phyloP scores from a whole-genome alignment of 2,329 filamentous ascomycete species.

The Rugonectria rugulosa region DNA sequence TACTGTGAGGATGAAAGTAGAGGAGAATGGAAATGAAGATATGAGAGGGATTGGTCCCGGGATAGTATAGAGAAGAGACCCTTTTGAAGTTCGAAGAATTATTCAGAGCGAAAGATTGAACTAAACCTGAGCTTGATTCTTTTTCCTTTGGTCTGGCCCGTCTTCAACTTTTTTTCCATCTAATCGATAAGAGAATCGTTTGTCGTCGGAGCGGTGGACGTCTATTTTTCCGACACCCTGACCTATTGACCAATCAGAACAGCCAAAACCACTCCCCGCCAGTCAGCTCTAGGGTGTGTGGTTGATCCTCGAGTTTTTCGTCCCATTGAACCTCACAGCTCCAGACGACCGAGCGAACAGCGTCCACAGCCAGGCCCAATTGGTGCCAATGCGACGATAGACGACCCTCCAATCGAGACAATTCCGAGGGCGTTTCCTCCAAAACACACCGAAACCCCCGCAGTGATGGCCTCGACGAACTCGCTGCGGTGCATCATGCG shows the following conservation, averaged over 20 bases:
- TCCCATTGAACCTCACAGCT: constrained; percentile 36
- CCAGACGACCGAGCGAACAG: constrained; percentile 33
- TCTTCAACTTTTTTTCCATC: constrained; percentile 35
- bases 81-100: too few species aligned
- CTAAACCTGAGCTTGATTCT: constrained; percentile 18
- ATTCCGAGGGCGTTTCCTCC: constrained; percentile 15
- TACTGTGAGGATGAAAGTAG: not conserved
- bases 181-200: constrained; percentile 35
- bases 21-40: too few species aligned
- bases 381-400: constrained; percentile 40
- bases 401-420: constrained; percentile 5
- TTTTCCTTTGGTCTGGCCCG: constrained; percentile 15
- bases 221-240: constrained; percentile 34
- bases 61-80: too few species aligned
- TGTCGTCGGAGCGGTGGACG: constrained; percentile 36
- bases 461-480: constrained; percentile 49
- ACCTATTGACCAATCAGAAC: constrained; percentile 27
- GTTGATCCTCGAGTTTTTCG: constrained; percentile 42
- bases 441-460: constrained; percentile 5
- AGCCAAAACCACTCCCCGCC: constrained; percentile 10
- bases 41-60: too few species aligned
- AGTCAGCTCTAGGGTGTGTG: constrained; percentile 31
- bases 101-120: too few species aligned
- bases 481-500: constrained; percentile 53
- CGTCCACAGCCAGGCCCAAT: constrained; percentile 37